Conservation (phyloP, 116 monocot genomes). For the Posidonia oceanica region DNA sequence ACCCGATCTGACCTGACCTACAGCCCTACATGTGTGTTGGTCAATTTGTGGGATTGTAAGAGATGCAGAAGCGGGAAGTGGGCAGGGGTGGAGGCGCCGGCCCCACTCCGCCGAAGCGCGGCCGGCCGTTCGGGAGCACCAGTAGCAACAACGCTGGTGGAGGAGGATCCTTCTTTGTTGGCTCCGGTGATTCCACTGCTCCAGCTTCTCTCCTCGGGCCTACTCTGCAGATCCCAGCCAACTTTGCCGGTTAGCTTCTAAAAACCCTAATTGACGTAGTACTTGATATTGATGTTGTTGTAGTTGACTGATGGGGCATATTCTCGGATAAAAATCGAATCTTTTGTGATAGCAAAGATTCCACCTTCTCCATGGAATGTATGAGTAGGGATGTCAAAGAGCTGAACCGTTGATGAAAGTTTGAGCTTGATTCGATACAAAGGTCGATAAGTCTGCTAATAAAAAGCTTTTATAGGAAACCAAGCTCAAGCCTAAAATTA, state of each 20-base stretch:
- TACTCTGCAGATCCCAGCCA: conserved; percentile 58
- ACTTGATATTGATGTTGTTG: no score
- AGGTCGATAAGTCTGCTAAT: no score
- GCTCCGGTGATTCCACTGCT: conserved; percentile 39
- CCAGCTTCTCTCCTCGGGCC: conserved; percentile 69
- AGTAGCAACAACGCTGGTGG: conserved; percentile 6
- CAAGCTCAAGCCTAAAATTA: no score
- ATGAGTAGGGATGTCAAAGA: no score
- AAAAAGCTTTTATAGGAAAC: no score
- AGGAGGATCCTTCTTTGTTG: conserved; percentile 4
- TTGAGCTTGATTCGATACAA: no score
- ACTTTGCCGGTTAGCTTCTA: conserved; percentile 52
- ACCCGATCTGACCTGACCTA: no score
- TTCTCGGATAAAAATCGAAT: no score
- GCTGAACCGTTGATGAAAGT: no score
- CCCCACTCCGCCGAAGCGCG: conserved; percentile 82
- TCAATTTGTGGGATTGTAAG: not conserved
- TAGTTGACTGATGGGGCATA: conserved; percentile 5
- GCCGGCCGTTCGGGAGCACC: conserved; percentile 88
- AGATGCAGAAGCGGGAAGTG: conserved; percentile 71
- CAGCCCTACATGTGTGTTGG: no score
- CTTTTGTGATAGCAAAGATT: no score
- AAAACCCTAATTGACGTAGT: not conserved
- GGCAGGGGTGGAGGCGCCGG: conserved; percentile 33
- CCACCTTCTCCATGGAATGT: no score